phyloP scores from a whole-genome alignment of 106 monocot species.

The Alisma plantagoaquatica region DNA sequence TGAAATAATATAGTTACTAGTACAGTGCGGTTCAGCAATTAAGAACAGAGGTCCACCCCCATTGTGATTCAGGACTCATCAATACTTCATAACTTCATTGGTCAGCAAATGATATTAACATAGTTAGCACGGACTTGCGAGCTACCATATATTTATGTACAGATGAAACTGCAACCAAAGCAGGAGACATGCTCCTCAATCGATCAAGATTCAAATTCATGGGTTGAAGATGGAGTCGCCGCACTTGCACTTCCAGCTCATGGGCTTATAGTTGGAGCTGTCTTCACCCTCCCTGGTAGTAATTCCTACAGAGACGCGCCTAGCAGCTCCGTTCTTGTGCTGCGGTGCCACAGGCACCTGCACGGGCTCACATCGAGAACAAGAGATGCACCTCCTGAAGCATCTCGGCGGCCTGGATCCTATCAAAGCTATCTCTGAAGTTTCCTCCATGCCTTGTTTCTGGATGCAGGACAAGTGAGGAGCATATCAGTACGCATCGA shows the following conservation, averaged over 20 bases:
- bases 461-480: background rate
- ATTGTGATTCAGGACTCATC: too few relatives aligned
- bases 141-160: too few relatives aligned
- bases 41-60: too few relatives aligned
- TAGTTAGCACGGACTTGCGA: too few relatives aligned
- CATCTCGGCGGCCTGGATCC: conserved; percentile 67
- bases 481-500: background rate
- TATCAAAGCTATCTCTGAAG: conserved; percentile 18
- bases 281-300: conserved; percentile 15
- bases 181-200: too few relatives aligned
- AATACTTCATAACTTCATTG: too few relatives aligned
- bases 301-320: background rate
- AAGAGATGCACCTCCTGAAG: conserved; percentile 41
- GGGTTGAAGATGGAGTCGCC: conserved; percentile 42
- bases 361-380: conserved; percentile 58
- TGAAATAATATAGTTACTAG: too few relatives aligned
- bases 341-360: conserved; percentile 48
- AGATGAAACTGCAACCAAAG: too few relatives aligned
- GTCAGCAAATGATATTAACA: too few relatives aligned
- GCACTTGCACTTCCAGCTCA: conserved; percentile 79
- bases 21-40: too few relatives aligned
- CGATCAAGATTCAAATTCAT: background rate
- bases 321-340: background rate
- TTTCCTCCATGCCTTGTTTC: background rate
- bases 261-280: conserved; percentile 57